Evolutionary conservation across 768 basidiomycete genomes (phyloP).

Genomic region (Clavaria fumosa): DNA sequence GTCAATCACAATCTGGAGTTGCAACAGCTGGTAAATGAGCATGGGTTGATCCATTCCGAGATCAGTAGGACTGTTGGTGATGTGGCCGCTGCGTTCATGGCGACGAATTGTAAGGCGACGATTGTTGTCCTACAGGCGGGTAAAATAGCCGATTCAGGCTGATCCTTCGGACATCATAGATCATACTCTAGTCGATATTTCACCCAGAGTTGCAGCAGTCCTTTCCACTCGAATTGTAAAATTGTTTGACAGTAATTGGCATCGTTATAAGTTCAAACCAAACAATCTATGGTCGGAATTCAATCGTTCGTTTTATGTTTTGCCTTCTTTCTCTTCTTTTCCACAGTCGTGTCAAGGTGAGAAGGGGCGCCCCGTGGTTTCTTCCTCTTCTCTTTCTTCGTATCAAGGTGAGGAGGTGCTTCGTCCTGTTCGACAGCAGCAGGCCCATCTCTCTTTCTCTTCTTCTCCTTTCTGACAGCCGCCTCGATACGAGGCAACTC

Average conservation of each 20-base stretch:
- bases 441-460: constrained; percentile 53
- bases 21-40: constrained; percentile 40
- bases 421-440: constrained; percentile 78
- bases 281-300: constrained; percentile 9
- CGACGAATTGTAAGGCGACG: constrained; percentile 40
- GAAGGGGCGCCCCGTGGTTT: constrained; percentile 38
- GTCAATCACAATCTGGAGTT: constrained; percentile 62
- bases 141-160: too few species aligned
- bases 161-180: too few species aligned
- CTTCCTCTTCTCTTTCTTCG: constrained; percentile 65
- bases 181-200: too few species aligned
- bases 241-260: too few species aligned
- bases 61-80: constrained; percentile 78
- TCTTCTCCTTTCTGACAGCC: constrained; percentile 42
- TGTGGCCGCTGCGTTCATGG: constrained; percentile 61
- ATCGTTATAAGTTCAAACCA: not conserved
- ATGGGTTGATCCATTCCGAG: constrained; percentile 40
- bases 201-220: too few species aligned
- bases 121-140: constrained; percentile 57
- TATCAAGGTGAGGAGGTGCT: too few species aligned
- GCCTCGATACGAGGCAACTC: constrained; percentile 46
- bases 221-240: too few species aligned
- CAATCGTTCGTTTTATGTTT: constrained; percentile 26
- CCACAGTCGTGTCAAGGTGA: constrained; percentile 15
- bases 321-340: constrained; percentile 22